These are phyloP conservation scores for Corymbia citriodora DNA, from an alignment of 441 rosid species.

Conservation along the genomic window DNA sequence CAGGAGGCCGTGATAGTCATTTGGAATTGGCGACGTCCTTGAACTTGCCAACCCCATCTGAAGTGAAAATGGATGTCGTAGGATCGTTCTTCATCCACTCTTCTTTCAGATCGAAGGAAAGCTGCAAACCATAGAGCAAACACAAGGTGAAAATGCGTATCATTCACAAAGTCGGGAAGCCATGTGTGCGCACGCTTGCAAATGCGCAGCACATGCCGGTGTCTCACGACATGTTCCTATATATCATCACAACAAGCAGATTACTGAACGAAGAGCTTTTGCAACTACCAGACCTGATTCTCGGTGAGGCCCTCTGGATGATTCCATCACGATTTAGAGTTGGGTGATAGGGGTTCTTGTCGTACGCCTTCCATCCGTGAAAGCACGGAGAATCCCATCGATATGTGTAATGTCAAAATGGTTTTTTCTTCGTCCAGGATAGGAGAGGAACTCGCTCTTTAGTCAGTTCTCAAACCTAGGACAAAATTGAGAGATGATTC, in stretches of 20 bases:
- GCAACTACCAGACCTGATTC: background rate
- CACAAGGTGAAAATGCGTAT: background rate
- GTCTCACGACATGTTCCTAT: background rate
- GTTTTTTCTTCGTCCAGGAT: background rate
- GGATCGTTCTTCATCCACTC: slow-evolving; percentile 38
- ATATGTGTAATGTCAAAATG: background rate
- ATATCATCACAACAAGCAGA: background rate
- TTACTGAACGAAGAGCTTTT: background rate
- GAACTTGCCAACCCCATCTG: slow-evolving; percentile 39
- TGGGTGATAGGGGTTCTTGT: background rate
- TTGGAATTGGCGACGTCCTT: slow-evolving; percentile 41
- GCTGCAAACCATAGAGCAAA: background rate
- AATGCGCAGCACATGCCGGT: background rate
- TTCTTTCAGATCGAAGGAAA: background rate
- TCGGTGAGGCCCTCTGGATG: slow-evolving; percentile 1
- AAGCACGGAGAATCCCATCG: slow-evolving; percentile 2
- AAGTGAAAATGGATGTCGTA: slow-evolving; percentile 45
- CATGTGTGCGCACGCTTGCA: background rate
- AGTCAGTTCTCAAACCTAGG: background rate
- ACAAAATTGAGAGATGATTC: background rate
- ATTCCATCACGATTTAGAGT: background rate
- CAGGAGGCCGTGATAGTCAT: slow-evolving; percentile 46
- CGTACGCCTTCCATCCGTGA: slow-evolving; percentile 7
- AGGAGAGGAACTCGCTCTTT: background rate
- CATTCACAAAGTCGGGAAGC: background rate